Base-by-base conservation (phyloP, 805 yeast species). In the Kuraishia hungarica region DNA sequence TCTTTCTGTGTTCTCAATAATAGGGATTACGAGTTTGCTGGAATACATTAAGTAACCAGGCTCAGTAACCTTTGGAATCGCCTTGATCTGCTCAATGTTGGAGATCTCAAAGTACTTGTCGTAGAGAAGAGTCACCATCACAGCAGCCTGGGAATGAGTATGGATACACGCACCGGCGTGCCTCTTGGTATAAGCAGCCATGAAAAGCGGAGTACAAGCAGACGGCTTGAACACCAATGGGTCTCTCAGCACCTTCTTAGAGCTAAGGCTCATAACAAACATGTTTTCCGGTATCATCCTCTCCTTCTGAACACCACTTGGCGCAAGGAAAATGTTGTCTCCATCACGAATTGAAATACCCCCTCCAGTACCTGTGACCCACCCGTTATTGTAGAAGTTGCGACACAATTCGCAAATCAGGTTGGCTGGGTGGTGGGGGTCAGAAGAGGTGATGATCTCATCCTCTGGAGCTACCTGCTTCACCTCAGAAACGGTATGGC, bases 281-380 rank as follows among this genome's bases (percentile, higher is more conserved):
- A 92, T 78, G 66, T 93, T 89, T 59, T 79, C 77, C 2, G 96
- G 96, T 48, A 77, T 71, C 82, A 92, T 84, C 57, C 91, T 75
- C 67, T 92, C 98, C 72, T 92, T 92, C 67, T 92, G 97, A 8
- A 92, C 96, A 1, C 97, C 97, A n/a, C 96, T 87, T 3, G 98
- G 97, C 0, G 97, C 96, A 48, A 92, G 78, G 67, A 79, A 92
- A 19, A 89, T 81, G 21, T 72, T 63, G 57, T 82, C 76, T 1
- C 79, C 76, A 52, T 80, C 76, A 54, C 85, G 71, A 52, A 92
- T 86, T 35, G 96, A 87, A 62, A 93, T 86, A 2, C 97, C 97
- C 35, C 97, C 98, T 2, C 97, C 97, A 1, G 98, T 93, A 2
- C 97, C 97, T 0, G 97, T 85, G 61, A 89, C 93, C 97, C 97